Percentiles rank a stretch among this genome's conserved stretches.
These are phyloP conservation scores for Curvularia spicifera DNA, from an alignment of 2,329 filamentous ascomycete species.

Conservation along the genomic window DNA sequence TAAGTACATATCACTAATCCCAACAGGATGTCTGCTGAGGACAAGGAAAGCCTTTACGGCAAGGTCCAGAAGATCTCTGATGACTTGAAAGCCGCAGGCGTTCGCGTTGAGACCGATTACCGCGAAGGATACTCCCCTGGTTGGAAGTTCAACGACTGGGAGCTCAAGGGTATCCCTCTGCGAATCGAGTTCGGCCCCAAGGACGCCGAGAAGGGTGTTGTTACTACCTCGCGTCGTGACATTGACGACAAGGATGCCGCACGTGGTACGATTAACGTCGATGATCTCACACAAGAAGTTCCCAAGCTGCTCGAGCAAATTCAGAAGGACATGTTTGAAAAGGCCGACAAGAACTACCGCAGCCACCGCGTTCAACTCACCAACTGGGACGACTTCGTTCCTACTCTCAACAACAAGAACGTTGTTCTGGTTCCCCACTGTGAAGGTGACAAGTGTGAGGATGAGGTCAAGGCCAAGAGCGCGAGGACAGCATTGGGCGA, in stretches of 20 bases:
- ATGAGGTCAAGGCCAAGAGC: constrained; percentile 92
- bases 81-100: constrained; percentile 72
- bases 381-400: constrained; percentile 89
- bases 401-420: constrained; percentile 89
- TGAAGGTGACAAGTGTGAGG: constrained; percentile 82
- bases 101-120: constrained; percentile 81
- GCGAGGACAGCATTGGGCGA: constrained; percentile 72
- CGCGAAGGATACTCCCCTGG: constrained; percentile 89
- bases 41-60: constrained; percentile 75
- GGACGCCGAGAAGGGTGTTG: constrained; percentile 83
- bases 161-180: constrained; percentile 92
- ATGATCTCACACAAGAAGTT: constrained; percentile 74
- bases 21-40: constrained; percentile 65
- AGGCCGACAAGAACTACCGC: constrained; percentile 79
- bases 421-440: constrained; percentile 93
- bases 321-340: constrained; percentile 78
- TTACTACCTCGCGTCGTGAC: constrained; percentile 87
- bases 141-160: constrained; percentile 99
- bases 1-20: constrained; percentile 9
- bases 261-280: constrained; percentile 72
- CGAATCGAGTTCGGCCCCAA: constrained; percentile 96
- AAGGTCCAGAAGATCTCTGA: constrained; percentile 74
- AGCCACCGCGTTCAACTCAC: constrained; percentile 81
- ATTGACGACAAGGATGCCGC: constrained; percentile 70
- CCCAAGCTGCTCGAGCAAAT: constrained; percentile 87